These are phyloP conservation scores for Telopea speciosissima DNA, from an alignment of 177 flowering plant species.

Conservation along the genomic window DNA sequence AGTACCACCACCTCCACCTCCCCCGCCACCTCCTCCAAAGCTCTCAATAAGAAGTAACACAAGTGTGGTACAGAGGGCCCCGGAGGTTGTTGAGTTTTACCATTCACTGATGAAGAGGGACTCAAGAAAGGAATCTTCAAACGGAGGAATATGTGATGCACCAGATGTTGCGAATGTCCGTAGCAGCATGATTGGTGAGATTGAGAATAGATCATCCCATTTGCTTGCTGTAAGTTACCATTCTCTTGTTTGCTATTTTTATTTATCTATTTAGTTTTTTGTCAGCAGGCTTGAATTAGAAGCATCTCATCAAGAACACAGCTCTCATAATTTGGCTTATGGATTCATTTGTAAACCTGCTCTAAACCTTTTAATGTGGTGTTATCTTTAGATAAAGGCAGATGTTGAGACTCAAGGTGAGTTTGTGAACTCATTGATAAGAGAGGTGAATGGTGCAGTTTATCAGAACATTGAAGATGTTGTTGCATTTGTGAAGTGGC, in stretches of 20 bases:
- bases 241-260: background rate
- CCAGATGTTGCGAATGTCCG: slow-evolving; percentile 62
- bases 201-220: slow-evolving; percentile 89
- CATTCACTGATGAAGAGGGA: slow-evolving; percentile 94
- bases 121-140: slow-evolving; percentile 61
- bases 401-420: slow-evolving; percentile 96
- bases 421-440: slow-evolving; percentile 75
- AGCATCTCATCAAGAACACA: background rate
- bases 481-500: slow-evolving; percentile 92
- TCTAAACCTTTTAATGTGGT: slow-evolving; percentile 2
- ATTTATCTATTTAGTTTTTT: slow-evolving; percentile 1
- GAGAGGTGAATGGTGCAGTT: slow-evolving; percentile 74
- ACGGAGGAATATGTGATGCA: slow-evolving; percentile 47
- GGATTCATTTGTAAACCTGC: background rate
- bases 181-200: slow-evolving; percentile 93
- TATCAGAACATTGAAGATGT: slow-evolving; percentile 78
- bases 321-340: background rate
- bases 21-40: slow-evolving; percentile 69
- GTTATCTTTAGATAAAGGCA: slow-evolving; percentile 59
- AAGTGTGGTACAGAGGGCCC: slow-evolving; percentile 67
- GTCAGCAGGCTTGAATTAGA: background rate
- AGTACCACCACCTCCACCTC: slow-evolving; percentile 80
- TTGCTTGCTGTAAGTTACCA: slow-evolving; percentile 78
- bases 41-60: slow-evolving; percentile 30
- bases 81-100: slow-evolving; percentile 90